Conservation (phyloP, 371 early-diverging fungal genomes). For the Mucor saturninus region DNA sequence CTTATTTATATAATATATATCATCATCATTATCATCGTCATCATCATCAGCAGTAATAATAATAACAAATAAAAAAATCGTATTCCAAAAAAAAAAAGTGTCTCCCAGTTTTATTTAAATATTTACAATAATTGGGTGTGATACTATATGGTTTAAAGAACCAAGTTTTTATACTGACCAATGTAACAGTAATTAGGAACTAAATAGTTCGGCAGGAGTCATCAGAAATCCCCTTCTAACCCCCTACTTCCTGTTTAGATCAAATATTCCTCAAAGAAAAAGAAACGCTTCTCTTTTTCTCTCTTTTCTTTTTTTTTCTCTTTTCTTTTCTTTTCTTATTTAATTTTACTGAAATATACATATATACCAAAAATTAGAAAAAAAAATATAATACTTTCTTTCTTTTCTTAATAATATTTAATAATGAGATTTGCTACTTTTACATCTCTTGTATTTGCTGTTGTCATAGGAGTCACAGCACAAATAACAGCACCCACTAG, state of each 20-base stretch:
- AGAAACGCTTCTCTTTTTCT: background rate
- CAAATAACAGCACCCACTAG: constrained; percentile 49
- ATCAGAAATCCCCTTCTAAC: background rate
- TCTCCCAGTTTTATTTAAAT: constrained; percentile 1
- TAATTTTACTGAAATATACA: background rate
- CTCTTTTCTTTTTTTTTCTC: constrained; percentile 3
- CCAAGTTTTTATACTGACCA: constrained; percentile 2
- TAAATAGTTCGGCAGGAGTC: constrained; percentile 5
- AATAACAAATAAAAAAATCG: background rate
- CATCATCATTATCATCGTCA: no score
- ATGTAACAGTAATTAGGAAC: constrained; percentile 6
- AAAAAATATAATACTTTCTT: background rate
- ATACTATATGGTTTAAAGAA: background rate
- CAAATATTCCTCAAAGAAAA: background rate
- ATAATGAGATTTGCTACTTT: constrained; percentile 17
- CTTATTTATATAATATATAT: background rate
- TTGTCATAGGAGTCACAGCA: constrained; percentile 22
- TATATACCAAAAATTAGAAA: background rate
- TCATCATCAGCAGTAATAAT: background rate
- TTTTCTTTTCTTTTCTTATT: constrained; percentile 5
- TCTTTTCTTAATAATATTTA: background rate
- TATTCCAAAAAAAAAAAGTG: background rate
- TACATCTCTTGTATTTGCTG: constrained; percentile 5
- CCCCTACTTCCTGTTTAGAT: background rate
- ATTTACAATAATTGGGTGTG: background rate